These are phyloP conservation scores for Hansfordia pulvinata DNA, from an alignment of 2,329 filamentous ascomycete species.

Conservation along the genomic window DNA sequence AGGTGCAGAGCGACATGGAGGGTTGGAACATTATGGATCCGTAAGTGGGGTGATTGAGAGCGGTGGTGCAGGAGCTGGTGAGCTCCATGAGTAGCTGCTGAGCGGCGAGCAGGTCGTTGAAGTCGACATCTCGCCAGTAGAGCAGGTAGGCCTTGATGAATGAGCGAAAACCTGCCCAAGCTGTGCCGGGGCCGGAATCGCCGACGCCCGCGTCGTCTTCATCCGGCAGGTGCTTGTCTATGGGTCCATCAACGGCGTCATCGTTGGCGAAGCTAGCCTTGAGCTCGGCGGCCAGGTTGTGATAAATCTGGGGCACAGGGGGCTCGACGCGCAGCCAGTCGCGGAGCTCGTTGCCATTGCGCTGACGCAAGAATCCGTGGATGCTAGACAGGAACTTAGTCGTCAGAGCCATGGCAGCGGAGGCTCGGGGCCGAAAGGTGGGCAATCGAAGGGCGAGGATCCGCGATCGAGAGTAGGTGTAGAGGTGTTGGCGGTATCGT, in stretches of 20 bases:
- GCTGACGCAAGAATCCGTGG: slow-evolving; percentile 42
- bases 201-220: slow-evolving; percentile 47
- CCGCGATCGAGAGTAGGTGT: no score
- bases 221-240: slow-evolving; percentile 50
- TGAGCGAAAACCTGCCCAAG: slow-evolving; percentile 63
- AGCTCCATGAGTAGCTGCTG: slow-evolving; percentile 63
- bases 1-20: slow-evolving; percentile 67
- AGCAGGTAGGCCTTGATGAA: slow-evolving; percentile 73
- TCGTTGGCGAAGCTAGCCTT: slow-evolving; percentile 38
- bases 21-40: slow-evolving; percentile 74
- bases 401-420: slow-evolving; percentile 47
- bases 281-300: slow-evolving; percentile 54
- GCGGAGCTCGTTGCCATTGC: slow-evolving; percentile 52
- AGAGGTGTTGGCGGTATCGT: no score
- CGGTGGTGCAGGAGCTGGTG: slow-evolving; percentile 71
- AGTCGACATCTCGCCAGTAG: slow-evolving; percentile 71
- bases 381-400: slow-evolving; percentile 56
- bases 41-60: slow-evolving; percentile 65
- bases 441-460: no score
- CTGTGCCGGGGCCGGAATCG: slow-evolving; percentile 51
- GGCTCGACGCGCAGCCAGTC: slow-evolving; percentile 66
- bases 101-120: slow-evolving; percentile 59
- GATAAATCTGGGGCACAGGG: slow-evolving; percentile 52
- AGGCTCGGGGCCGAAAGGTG: slow-evolving; percentile 1
- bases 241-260: slow-evolving; percentile 45